Conservation (phyloP, 371 early-diverging fungal genomes). For the Syncephalastrum contaminatum region DNA sequence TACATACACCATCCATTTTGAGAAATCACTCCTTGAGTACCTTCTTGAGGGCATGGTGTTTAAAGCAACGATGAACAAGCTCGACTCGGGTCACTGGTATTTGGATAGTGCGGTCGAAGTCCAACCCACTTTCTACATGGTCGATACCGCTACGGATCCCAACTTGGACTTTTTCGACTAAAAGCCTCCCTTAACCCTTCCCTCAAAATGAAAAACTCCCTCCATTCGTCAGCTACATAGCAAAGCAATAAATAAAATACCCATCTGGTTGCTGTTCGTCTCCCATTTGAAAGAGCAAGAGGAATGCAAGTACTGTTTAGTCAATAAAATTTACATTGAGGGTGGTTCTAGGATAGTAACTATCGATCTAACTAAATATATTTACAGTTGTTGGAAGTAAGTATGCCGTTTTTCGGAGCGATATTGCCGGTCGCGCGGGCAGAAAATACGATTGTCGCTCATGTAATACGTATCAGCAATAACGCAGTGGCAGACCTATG, state of each 20-base stretch:
- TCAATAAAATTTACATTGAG: too few relatives aligned
- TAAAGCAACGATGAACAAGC: conserved; percentile 28
- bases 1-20: conserved; percentile 23
- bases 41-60: conserved; percentile 37
- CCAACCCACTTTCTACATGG: conserved; percentile 49
- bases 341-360: too few relatives aligned
- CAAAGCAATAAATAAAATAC: too few relatives aligned
- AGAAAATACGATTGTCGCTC: conserved; percentile 60
- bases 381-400: conserved; percentile 15
- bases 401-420: conserved; percentile 65
- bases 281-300: too few relatives aligned
- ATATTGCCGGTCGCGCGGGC: conserved; percentile 54
- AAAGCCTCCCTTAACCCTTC: background rate
- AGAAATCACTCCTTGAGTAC: conserved; percentile 26
- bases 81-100: conserved; percentile 46
- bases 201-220: too few relatives aligned
- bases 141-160: conserved; percentile 29
- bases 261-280: too few relatives aligned
- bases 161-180: conserved; percentile 8
- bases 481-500: conserved; percentile 46
- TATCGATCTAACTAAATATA: too few relatives aligned
- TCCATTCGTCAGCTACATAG: too few relatives aligned
- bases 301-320: too few relatives aligned
- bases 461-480: conserved; percentile 72
- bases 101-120: conserved; percentile 30